Evolutionary conservation across 306 rosid species (phyloP).

Genomic region (Dalbergia cochinchinensis): DNA sequence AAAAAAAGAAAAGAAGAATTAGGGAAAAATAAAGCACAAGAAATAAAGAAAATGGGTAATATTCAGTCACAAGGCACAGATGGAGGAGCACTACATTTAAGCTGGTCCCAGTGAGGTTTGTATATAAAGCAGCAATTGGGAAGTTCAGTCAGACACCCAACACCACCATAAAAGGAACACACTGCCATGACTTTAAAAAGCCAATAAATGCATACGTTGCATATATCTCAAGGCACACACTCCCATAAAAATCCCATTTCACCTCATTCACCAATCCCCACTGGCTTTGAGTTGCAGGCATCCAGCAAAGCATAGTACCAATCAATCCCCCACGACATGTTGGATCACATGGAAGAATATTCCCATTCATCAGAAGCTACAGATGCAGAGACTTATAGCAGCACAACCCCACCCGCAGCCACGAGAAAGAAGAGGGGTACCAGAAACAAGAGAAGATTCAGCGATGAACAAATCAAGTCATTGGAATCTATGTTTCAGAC

Average conservation of each 20-base stretch:
- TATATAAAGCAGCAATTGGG: constrained; percentile 56
- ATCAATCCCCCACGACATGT: constrained; percentile 23
- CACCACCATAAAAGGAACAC: constrained; percentile 30
- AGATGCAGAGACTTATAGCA: constrained; percentile 50
- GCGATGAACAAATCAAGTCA: constrained; percentile 84
- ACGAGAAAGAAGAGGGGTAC: constrained; percentile 50
- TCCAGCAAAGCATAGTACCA: too few relatives aligned
- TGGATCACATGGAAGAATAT: constrained; percentile 46
- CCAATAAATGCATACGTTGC: constrained; percentile 29
- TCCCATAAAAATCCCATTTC: neutral
- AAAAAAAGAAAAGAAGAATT: neutral
- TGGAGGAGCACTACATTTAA: constrained; percentile 43
- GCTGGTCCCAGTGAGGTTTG: constrained; percentile 42
- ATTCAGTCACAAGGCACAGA: constrained; percentile 45
- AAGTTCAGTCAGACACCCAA: constrained; percentile 43
- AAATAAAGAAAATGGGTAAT: constrained; percentile 21
- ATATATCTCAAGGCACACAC: constrained; percentile 42
- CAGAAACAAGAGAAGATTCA: constrained; percentile 75
- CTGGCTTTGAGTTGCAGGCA: too few relatives aligned
- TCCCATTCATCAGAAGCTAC: constrained; percentile 43
- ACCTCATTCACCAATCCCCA: constrained; percentile 1
- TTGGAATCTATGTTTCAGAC: constrained; percentile 76
- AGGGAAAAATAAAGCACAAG: neutral
- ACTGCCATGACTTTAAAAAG: constrained; percentile 10
- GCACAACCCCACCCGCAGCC: constrained; percentile 28